Evolutionary conservation across 1,284 basidiomycete species (phyloP).

Genomic region (Ganoderma boninense): DNA sequence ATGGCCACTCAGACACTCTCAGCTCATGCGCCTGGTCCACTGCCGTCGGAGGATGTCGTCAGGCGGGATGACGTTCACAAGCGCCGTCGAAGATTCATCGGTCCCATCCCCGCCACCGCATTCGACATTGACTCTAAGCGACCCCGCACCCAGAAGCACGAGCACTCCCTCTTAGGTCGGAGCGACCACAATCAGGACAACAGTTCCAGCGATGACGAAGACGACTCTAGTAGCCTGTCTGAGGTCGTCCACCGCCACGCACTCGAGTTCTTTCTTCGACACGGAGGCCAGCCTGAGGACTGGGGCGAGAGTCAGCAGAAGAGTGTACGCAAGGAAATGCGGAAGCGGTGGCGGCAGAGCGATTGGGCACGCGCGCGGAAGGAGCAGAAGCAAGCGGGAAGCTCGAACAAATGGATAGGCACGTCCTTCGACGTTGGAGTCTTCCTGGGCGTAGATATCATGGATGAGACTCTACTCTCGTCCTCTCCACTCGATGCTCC

Average conservation of each 20-base stretch:
- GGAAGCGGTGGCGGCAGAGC: constrained; percentile 67
- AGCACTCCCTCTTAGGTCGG: not conserved
- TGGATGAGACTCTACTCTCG: constrained; percentile 41
- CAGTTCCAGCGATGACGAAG: constrained; percentile 20
- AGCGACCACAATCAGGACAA: constrained; percentile 9
- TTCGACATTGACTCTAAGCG: constrained; percentile 16
- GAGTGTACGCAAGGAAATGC: constrained; percentile 62
- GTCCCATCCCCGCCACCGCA: constrained; percentile 37
- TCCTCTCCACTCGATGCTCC: constrained; percentile 15
- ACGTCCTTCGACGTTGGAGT: constrained; percentile 78
- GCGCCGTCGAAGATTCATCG: constrained; percentile 40
- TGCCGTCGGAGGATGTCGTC: constrained; percentile 14
- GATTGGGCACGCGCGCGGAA: constrained; percentile 67
- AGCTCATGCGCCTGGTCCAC: not conserved
- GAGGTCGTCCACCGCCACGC: constrained; percentile 65
- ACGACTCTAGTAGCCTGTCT: constrained; percentile 46
- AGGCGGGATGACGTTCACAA: constrained; percentile 35
- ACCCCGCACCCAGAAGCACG: constrained; percentile 21
- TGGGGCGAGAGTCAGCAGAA: constrained; percentile 68
- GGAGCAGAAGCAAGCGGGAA: constrained; percentile 44
- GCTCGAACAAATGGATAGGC: constrained; percentile 66
- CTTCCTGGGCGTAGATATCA: constrained; percentile 65
- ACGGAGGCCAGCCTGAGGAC: constrained; percentile 68
- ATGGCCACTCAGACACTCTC: constrained; percentile 11
- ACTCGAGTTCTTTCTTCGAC: constrained; percentile 65